Conservation (phyloP, 1,284 basidiomycete genomes). For the Fomitopsis schrenkii region DNA sequence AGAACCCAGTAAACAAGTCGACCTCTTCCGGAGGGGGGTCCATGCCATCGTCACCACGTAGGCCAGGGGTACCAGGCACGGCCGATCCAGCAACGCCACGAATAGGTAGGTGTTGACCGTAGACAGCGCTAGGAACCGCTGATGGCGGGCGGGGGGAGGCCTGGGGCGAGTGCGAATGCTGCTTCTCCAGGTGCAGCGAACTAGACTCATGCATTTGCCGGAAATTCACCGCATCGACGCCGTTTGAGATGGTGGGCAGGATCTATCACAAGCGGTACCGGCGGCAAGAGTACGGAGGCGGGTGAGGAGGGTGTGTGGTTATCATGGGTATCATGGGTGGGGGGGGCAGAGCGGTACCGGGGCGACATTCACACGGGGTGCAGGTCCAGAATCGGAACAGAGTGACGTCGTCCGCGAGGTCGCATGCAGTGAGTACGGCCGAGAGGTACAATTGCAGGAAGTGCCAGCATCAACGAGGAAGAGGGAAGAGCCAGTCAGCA, state of each 20-base stretch:
- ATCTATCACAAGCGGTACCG: slow-evolving; percentile 46
- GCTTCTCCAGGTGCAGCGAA: slow-evolving; percentile 82
- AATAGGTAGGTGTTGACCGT: slow-evolving; percentile 16
- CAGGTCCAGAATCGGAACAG: not conserved
- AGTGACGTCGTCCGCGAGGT: not conserved
- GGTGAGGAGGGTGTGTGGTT: not conserved
- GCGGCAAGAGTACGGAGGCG: not conserved
- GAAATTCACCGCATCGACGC: slow-evolving; percentile 87
- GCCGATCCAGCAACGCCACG: slow-evolving; percentile 32
- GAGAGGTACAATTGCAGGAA: not conserved
- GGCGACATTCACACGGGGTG: not conserved
- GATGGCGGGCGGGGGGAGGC: slow-evolving; percentile 23
- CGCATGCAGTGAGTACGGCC: not conserved
- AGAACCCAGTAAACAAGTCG: slow-evolving; percentile 80
- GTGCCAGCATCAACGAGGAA: not conserved
- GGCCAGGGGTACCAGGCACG: slow-evolving; percentile 40
- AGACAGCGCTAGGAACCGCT: not conserved
- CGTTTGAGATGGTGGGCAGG: slow-evolving; percentile 79
- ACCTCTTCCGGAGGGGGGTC: slow-evolving; percentile 34
- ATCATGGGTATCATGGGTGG: not conserved
- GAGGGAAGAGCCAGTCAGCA: not conserved
- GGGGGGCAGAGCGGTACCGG: not conserved
- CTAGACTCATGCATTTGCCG: slow-evolving; percentile 86
- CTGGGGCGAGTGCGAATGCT: slow-evolving; percentile 19
- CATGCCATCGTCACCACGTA: slow-evolving; percentile 46